These are phyloP conservation scores for Solanum rostratum DNA, from an alignment of 257 asterid genomes.

Conservation along the genomic window DNA sequence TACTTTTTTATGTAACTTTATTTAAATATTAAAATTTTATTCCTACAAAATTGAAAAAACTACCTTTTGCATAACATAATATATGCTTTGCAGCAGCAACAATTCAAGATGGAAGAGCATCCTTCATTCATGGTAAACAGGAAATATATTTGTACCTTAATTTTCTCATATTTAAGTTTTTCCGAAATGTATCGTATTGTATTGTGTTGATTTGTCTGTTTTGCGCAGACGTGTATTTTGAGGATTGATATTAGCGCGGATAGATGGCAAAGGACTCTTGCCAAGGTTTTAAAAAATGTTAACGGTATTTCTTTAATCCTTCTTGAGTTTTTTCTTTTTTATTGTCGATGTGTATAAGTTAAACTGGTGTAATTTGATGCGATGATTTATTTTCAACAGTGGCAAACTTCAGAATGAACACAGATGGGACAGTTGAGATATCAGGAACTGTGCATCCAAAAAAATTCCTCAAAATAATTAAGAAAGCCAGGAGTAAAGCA, in stretches of 20 bases:
- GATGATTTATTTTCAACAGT: not conserved
- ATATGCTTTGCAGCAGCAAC: not conserved
- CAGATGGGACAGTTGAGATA: not conserved
- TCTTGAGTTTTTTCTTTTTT: not conserved
- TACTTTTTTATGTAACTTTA: not conserved
- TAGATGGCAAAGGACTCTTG: not conserved
- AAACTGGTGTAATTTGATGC: not conserved
- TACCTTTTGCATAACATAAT: not conserved
- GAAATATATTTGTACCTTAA: not conserved
- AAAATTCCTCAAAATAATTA: constrained; percentile 13
- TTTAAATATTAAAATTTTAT: not conserved
- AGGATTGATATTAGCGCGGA: not conserved
- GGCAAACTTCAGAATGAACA: not conserved
- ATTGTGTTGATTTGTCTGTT: not conserved
- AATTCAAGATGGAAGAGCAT: not conserved
- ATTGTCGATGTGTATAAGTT: not conserved
- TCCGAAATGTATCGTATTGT: rapidly evolving
- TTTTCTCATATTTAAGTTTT: not conserved
- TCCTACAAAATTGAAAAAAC: not conserved
- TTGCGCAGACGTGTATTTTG: not conserved
- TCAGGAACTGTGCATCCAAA: not conserved
- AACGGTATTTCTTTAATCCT: not conserved
- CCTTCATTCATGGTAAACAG: not conserved
- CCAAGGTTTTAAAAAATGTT: not conserved
- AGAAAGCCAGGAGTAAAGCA: constrained; percentile 8